phyloP scores from a whole-genome alignment of 2,329 filamentous ascomycete species.

The Aureobasidium sp. region DNA sequence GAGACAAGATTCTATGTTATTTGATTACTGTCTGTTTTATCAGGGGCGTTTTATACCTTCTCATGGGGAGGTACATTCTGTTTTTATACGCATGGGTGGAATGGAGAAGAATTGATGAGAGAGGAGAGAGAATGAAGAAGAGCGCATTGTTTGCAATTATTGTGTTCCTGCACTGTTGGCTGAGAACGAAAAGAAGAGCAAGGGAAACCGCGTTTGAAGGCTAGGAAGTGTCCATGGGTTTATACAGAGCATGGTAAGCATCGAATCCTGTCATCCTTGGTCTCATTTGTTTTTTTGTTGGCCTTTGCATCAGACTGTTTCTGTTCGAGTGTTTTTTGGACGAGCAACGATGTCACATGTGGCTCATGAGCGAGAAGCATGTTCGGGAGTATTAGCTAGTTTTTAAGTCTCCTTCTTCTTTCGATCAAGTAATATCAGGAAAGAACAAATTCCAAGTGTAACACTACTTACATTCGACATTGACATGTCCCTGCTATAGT shows the following conservation, averaged over 20 bases:
- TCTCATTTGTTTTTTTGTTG: background rate
- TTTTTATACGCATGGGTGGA: constrained; percentile 1
- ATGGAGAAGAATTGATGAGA: background rate
- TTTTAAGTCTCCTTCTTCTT: background rate
- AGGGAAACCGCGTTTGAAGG: background rate
- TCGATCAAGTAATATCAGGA: background rate
- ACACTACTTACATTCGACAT: background rate
- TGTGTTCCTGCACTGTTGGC: background rate
- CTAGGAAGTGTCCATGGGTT: background rate
- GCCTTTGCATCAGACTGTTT: background rate
- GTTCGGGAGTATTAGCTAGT: background rate
- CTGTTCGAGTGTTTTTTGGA: background rate
- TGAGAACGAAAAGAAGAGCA: background rate
- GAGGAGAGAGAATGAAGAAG: background rate
- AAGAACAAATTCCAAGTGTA: background rate
- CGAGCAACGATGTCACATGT: background rate
- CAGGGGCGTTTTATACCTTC: constrained; percentile 9
- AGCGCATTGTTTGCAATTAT: background rate
- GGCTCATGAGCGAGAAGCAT: background rate
- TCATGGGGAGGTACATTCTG: background rate
- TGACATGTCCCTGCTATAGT: no score
- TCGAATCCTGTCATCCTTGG: background rate
- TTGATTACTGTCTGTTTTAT: constrained; percentile 7
- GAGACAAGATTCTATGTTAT: constrained; percentile 11
- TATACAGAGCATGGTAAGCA: background rate